Evolutionary conservation across 441 rosid species (phyloP).

Genomic region (Populus hybrid): DNA sequence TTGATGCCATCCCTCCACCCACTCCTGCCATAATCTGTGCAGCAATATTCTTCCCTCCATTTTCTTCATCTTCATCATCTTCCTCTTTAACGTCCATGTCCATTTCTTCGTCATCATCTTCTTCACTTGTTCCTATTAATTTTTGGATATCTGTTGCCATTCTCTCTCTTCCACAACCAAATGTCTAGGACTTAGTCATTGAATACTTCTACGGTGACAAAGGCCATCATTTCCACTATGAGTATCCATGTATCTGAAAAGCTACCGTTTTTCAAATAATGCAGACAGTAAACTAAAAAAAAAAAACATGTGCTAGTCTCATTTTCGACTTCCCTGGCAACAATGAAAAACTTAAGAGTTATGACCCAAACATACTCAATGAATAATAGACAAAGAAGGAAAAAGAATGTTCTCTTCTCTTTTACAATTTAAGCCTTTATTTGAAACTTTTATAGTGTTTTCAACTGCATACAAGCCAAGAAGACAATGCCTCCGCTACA

Average conservation of each 20-base stretch:
- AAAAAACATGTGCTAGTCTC: conserved; percentile 18
- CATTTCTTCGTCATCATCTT: conserved; percentile 92
- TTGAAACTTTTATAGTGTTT: conserved; percentile 2
- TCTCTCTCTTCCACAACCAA: conserved; percentile 28
- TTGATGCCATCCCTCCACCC: conserved; percentile 41
- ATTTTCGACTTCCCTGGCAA: conserved; percentile 26
- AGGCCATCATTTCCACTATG: conserved; percentile 23
- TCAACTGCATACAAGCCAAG: background rate
- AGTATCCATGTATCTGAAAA: conserved; percentile 16
- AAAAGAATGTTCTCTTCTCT: background rate
- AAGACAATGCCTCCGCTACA: background rate
- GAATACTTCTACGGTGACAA: conserved; percentile 19
- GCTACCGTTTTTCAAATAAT: conserved; percentile 18
- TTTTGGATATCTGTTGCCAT: conserved; percentile 91
- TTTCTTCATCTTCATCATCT: conserved; percentile 67
- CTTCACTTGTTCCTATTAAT: conserved; percentile 71
- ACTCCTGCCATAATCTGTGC: conserved; percentile 43
- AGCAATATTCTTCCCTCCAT: conserved; percentile 45
- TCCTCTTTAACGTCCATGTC: conserved; percentile 91
- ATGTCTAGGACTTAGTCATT: conserved; percentile 13
- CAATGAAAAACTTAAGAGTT: conserved; percentile 20
- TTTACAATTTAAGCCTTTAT: conserved; percentile 7
- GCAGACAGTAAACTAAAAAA: conserved; percentile 10
- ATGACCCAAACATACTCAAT: conserved; percentile 5
- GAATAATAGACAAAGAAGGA: background rate